phyloP scores from a whole-genome alignment of 2,329 filamentous ascomycete genomes.

The Ilyonectria robusta region DNA sequence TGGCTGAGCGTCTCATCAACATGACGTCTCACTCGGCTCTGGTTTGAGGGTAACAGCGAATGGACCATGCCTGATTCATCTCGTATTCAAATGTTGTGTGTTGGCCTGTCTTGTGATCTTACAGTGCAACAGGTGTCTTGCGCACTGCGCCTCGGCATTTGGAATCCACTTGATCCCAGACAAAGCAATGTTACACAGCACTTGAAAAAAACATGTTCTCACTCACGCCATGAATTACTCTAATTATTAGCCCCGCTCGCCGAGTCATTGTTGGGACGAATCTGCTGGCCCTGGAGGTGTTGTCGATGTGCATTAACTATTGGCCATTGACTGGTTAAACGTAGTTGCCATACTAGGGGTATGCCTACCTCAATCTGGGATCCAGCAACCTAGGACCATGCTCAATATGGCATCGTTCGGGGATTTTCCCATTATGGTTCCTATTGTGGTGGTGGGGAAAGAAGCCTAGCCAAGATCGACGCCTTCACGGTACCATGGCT shows the following conservation, averaged over 20 bases:
- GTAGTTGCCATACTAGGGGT: background rate
- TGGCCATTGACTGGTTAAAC: background rate
- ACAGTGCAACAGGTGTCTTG: background rate
- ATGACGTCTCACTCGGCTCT: background rate
- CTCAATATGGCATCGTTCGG: conserved; percentile 14
- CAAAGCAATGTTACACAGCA: background rate
- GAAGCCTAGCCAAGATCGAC: conserved; percentile 3
- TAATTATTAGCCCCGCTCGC: background rate
- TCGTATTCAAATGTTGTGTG: background rate
- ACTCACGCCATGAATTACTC: background rate
- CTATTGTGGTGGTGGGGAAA: conserved; percentile 4
- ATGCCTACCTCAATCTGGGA: background rate
- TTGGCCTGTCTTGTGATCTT: background rate
- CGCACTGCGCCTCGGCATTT: background rate
- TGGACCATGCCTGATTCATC: background rate
- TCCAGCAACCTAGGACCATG: background rate
- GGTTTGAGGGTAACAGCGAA: background rate
- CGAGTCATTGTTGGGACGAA: background rate
- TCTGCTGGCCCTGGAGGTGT: background rate
- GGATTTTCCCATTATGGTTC: conserved; percentile 6
- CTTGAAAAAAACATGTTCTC: background rate
- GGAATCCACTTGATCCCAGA: background rate
- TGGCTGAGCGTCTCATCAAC: background rate
- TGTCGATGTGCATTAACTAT: background rate
- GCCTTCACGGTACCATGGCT: background rate